A percentile compares a stretch with the other conserved stretches of the same genome.
Evolutionary conservation across 2,329 filamentous ascomycete species (phyloP).

Genomic region (Ophiostoma angusticollis): DNA sequence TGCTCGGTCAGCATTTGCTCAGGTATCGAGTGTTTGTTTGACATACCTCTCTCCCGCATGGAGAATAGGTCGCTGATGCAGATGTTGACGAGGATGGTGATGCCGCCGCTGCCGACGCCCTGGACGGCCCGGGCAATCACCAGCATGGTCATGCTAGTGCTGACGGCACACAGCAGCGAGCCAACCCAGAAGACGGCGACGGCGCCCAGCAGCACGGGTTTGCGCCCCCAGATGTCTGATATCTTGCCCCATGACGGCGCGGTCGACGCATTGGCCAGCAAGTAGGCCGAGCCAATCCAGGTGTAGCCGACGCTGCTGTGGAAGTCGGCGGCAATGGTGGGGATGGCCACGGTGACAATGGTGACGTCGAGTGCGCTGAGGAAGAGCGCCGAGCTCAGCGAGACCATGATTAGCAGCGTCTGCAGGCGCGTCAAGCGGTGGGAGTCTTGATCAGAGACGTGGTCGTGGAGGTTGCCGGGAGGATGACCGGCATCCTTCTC

Average conservation of each 20-base stretch:
- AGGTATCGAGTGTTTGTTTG: too few species aligned
- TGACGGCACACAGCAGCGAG: constrained; percentile 34
- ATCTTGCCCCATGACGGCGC: constrained; percentile 59
- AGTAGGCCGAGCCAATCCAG: constrained; percentile 65
- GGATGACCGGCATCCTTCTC: neutral
- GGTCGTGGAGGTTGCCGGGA: neutral
- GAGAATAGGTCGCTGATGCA: constrained; percentile 42
- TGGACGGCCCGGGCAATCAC: constrained; percentile 36
- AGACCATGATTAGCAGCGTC: constrained; percentile 24
- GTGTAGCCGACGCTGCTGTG: constrained; percentile 54
- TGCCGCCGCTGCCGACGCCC: constrained; percentile 38
- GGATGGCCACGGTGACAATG: constrained; percentile 49
- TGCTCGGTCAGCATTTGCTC: too few species aligned
- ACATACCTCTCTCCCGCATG: constrained; percentile 23
- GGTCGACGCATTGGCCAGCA: constrained; percentile 54
- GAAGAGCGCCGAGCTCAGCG: constrained; percentile 29
- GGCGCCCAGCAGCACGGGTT: constrained; percentile 36
- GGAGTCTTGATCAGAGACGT: constrained; percentile 15
- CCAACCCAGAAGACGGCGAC: constrained; percentile 39
- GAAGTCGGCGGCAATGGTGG: constrained; percentile 46
- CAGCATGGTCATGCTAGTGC: constrained; percentile 32
- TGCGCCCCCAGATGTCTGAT: constrained; percentile 45
- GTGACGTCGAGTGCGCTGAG: constrained; percentile 38
- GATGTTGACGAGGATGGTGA: constrained; percentile 40
- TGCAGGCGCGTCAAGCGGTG: constrained; percentile 19